Conservation (phyloP, 768 basidiomycete genomes). For the Paxillus rubicundulus region DNA sequence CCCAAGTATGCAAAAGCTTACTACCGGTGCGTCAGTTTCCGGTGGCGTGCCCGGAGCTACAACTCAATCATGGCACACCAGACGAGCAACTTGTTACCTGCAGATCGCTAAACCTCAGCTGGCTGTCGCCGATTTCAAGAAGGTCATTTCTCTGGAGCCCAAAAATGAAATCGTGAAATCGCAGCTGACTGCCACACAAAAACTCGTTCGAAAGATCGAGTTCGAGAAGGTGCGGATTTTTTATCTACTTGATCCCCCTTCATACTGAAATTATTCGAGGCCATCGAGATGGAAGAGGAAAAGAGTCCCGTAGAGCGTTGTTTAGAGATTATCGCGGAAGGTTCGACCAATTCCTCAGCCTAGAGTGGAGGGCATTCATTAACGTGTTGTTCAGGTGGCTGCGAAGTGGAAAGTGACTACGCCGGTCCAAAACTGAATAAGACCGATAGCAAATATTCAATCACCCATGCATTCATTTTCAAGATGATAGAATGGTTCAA, state of each 20-base stretch:
- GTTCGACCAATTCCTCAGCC: constrained; percentile 35
- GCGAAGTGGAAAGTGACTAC: constrained; percentile 73
- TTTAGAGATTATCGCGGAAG: constrained; percentile 74
- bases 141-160: constrained; percentile 79
- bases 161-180: constrained; percentile 75
- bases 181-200: constrained; percentile 86
- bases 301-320: constrained; percentile 75
- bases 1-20: constrained; percentile 89
- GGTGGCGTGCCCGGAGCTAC: not conserved
- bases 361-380: not conserved
- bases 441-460: constrained; percentile 62
- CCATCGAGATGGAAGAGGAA: constrained; percentile 91
- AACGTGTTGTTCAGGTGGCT: constrained; percentile 53
- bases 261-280: constrained; percentile 42
- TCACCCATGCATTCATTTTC: constrained; percentile 76
- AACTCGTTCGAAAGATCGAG: constrained; percentile 84
- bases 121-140: constrained; percentile 87
- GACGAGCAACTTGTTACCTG: constrained; percentile 88
- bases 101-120: constrained; percentile 85
- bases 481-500: constrained; percentile 93
- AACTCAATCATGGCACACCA: constrained; percentile 23
- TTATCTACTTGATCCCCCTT: not conserved
- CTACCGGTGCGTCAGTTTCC: constrained; percentile 55
- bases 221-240: constrained; percentile 74
- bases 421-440: constrained; percentile 69